Evolutionary conservation across 768 basidiomycete genomes (phyloP).

Genomic region (Strobilomyces echinocephalus): DNA sequence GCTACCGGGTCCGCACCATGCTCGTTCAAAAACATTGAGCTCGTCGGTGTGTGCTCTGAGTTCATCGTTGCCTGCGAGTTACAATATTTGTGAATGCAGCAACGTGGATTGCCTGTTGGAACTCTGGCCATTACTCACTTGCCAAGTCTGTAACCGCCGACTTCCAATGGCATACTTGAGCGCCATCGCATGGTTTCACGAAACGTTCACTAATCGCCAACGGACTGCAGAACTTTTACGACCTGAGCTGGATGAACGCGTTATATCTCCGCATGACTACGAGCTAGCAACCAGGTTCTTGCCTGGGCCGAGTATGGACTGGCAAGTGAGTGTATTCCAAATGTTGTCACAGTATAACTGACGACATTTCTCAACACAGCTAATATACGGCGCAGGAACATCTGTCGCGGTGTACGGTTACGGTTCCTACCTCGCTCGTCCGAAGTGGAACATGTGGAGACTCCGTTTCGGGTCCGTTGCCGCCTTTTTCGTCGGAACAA

Average conservation of each 20-base stretch:
- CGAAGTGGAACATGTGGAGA: constrained; percentile 26
- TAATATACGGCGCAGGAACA: constrained; percentile 19
- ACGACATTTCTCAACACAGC: constrained; percentile 9
- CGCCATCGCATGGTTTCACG: constrained; percentile 35
- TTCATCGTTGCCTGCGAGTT: constrained; percentile 4
- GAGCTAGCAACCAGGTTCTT: constrained; percentile 51
- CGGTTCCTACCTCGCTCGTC: constrained; percentile 23
- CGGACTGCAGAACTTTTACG: constrained; percentile 28
- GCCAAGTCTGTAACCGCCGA: neutral
- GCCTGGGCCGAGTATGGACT: constrained; percentile 43
- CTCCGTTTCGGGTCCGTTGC: constrained; percentile 21
- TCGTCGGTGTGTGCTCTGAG: constrained; percentile 3
- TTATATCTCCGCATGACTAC: constrained; percentile 45
- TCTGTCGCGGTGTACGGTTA: constrained; percentile 25
- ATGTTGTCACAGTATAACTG: neutral
- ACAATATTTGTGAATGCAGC: neutral
- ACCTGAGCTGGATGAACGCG: constrained; percentile 28
- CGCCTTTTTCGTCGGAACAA: constrained; percentile 27
- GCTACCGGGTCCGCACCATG: neutral
- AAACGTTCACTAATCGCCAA: constrained; percentile 42
- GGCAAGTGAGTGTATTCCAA: constrained; percentile 33
- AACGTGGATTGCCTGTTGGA: neutral
- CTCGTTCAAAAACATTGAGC: neutral
- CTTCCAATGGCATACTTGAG: constrained; percentile 23
- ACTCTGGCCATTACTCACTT: neutral